Base-by-base conservation (phyloP, 2,329 filamentous ascomycete species). In the Xylaria multiplex region DNA sequence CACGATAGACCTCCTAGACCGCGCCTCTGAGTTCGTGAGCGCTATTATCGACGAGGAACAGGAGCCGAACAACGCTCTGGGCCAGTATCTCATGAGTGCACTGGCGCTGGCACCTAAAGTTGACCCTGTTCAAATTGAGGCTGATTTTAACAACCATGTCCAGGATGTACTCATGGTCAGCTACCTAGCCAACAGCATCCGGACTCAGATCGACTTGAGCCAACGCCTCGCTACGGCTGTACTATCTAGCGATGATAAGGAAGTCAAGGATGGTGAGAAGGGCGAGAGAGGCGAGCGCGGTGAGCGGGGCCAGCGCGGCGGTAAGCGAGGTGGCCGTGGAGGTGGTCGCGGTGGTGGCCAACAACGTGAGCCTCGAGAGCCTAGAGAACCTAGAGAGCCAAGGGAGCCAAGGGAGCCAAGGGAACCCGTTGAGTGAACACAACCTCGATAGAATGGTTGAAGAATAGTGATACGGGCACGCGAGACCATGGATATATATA, bases 81-180 rank as follows among this genome's bases (percentile, higher is more conserved):
- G 94, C 72, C 96, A 99, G 82, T 97, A 93, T 82, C 85, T 99
- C 72, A 92, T 98, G 86, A 97, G 97, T 80, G 91, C 95, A 45
- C 88, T 99, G 70, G 94, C 92, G 53, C 85, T 99, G 70, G 93
- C 95, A 62, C 96, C 96, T 76, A 99, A 98, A 87, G 96, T 98
- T 68, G 93, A 97, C 76, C 85, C 91, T 43, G 87, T 89, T 68
- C 91, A 96, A 79, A 94, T 99, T 77, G 96, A 99, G 86, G 88
- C 91, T 78, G 94, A 98, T 85, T 99, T 99, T 88, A 99, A 99
- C 89, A 97, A 97, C 85, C 96, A 99, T 84, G 93, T 99, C 81
- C 96, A 99, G 84, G 96, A 99, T 80, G 94, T 99, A 68, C 90
- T 99, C 72, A 94, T 98, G 80, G 94, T 99, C 75, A 97, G 93